Conservation (phyloP, 2,329 filamentous ascomycete species). For the Conoideocrella luteorostrata region DNA sequence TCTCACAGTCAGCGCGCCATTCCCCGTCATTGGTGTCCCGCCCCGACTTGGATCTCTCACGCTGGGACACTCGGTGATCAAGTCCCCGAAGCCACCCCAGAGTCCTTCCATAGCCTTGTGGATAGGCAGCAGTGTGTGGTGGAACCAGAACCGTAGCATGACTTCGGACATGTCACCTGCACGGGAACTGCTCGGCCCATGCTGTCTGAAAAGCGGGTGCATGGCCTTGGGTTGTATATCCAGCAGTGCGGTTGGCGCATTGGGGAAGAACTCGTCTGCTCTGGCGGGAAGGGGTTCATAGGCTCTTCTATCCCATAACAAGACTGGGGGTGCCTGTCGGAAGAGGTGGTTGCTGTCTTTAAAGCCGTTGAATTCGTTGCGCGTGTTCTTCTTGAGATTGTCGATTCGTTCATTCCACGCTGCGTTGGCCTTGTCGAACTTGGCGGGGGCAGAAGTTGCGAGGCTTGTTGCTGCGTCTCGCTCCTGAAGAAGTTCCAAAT, state of each 20-base stretch:
- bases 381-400: conserved; percentile 24
- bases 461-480: conserved; percentile 22
- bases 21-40: conserved; percentile 34
- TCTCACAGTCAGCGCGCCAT: conserved; percentile 38
- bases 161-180: conserved; percentile 47
- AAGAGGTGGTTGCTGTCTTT: conserved; percentile 51
- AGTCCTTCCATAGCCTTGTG: conserved; percentile 41
- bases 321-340: conserved; percentile 40
- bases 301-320: conserved; percentile 64
- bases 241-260: conserved; percentile 49
- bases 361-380: conserved; percentile 30
- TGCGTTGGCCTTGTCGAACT: conserved; percentile 23
- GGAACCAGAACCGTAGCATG: conserved; percentile 36
- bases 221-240: conserved; percentile 59
- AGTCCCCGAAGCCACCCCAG: conserved; percentile 53
- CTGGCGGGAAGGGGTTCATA: conserved; percentile 61
- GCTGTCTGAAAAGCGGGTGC: conserved; percentile 40
- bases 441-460: conserved; percentile 10
- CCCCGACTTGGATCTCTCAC: conserved; percentile 41
- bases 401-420: conserved; percentile 30
- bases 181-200: conserved; percentile 32
- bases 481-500: conserved; percentile 27
- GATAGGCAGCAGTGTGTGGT: conserved; percentile 37
- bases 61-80: conserved; percentile 42
- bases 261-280: conserved; percentile 61